Evolutionary conservation across 176 grass and related monocot genomes (phyloP), one percentile per base, ranked within the genome.

Genomic region (Microstegium vimineum): DNA sequence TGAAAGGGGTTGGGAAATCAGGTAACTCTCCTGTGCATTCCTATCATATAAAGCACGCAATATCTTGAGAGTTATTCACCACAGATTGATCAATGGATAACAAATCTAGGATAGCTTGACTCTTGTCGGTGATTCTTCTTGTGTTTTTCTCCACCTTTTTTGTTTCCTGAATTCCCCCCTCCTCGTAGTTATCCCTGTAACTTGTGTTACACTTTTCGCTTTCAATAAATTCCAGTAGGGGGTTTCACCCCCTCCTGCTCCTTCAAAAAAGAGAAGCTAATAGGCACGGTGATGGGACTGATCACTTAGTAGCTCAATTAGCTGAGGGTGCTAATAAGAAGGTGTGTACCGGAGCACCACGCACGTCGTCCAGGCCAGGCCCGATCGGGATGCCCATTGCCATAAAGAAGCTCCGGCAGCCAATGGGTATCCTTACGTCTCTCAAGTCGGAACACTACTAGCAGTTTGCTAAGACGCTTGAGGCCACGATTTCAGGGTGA

Each of bases 261-360:
- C n/a, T n/a, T n/a, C n/a, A n/a, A n/a, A n/a, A n/a, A n/a, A 31
- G 46, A n/a, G 10, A 49, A 74, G 71, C 17, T 74, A 32, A 52
- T 6, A 74, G 71, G 43, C 72, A 56, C 17, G 31, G 72, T 35
- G 72, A 75, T 74, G 70, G 70, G 70, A 49, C 70, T 8, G 70
- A 49, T 73, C 70, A 73, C 70, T 73, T 17, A 41, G 5, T 43
- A 43, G n/a, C 68, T 28, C 5, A 25, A 27, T 27, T 28, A 45
- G 22, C 12, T 11, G n/a, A 15, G n/a, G 11, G 22, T 69, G 36
- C 35, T 23, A 11, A 10, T 4, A 22, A 56, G 20, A 23, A 60
- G 56, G 56, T 26, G 56, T 60, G 56, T 3, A 60, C 0, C 6
- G 66, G 35, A 69, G 36, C 35, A 14, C 35, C 66, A 40, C n/a